Evolutionary conservation across 768 basidiomycete genomes (phyloP).

Genomic region (Piloderma croceum): DNA sequence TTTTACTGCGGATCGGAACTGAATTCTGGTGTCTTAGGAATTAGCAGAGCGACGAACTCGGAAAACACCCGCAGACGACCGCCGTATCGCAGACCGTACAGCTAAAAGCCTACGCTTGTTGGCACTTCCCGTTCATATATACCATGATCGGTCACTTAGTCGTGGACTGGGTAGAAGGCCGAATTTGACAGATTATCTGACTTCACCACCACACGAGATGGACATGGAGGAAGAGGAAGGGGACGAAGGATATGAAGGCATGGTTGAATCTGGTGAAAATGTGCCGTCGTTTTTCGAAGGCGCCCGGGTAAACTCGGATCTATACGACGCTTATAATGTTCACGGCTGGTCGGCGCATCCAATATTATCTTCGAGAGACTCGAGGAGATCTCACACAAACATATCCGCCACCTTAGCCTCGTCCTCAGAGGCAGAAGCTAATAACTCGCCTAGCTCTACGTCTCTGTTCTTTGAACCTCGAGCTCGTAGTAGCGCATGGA

Average conservation of each 20-base stretch:
- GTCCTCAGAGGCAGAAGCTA: too few species aligned
- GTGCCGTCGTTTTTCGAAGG: conserved; percentile 48
- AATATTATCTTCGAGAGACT: too few species aligned
- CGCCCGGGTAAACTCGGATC: conserved; percentile 49
- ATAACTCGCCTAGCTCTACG: too few species aligned
- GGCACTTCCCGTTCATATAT: conserved; percentile 31
- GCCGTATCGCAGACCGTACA: conserved; percentile 63
- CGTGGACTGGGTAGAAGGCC: conserved; percentile 16
- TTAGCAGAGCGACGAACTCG: conserved; percentile 66
- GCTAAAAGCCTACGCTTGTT: conserved; percentile 56
- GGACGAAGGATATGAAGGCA: conserved; percentile 36
- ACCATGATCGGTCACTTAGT: not conserved
- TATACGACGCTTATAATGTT: conserved; percentile 59
- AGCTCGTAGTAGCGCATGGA: conserved; percentile 9
- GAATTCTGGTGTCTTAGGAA: conserved; percentile 44
- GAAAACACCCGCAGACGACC: conserved; percentile 44
- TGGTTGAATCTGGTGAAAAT: too few species aligned
- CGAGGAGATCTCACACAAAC: conserved; percentile 22
- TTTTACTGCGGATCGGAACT: not conserved
- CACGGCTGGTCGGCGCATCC: too few species aligned
- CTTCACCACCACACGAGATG: conserved; percentile 47
- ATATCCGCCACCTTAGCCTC: conserved; percentile 19
- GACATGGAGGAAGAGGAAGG: conserved; percentile 68
- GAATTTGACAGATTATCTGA: conserved; percentile 48
- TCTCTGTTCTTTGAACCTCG: conserved; percentile 21